Base-by-base conservation (phyloP, 2,329 filamentous ascomycete species). In the Aureobasidium uvarum region DNA sequence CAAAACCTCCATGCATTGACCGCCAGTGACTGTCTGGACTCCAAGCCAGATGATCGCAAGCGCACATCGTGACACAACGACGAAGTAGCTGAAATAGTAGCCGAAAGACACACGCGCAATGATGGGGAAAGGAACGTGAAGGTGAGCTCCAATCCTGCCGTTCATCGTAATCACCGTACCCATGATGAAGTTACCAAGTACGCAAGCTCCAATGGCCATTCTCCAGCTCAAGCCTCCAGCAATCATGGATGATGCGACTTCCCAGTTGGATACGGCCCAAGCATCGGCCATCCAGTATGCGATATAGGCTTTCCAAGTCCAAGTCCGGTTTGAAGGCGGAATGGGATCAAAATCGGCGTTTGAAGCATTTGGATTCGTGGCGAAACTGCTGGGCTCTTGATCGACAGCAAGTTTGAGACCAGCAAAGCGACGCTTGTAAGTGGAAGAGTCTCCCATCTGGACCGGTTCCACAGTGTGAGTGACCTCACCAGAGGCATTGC, bases 1-100 rank as follows among this genome's bases (percentile, higher is more conserved):
- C 71, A 85, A 83, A 45, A 81, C 80, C 20, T 77, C 76, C 2
- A 84, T 76, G 0, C 80, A 78, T 66, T 84, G 81, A 0, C 83
- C 85, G 0, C 86, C 86, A 68, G 86, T 87, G 69, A 85, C 85
- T 39, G 83, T 84, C 69, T 89, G 85, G 11, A 63, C 59, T 1
- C 65, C 60, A 18, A 60, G 75, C 87, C 83, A 84, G 73, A 85
- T 83, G 23, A 83, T 71, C 5, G 81, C 82, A 5, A 85, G 77
- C 43, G 85, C 79, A 20, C 80, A 77, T 13, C 83, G 78, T 0
- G 82, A 84, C 6, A 85, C 69, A 55, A 85, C 81, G 14, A 82
- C 79, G 31, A 85, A 73, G 70, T 85, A 85, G 28, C 79, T 81
- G 56, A 83, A 82, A 77, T 80, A 84, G 71, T 85, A 83, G 0